Evolutionary conservation across 495 filamentous ascomycete genomes (phyloP), one percentile per base, ranked within the genome.

Genomic region (Trichoderma gamsii): DNA sequence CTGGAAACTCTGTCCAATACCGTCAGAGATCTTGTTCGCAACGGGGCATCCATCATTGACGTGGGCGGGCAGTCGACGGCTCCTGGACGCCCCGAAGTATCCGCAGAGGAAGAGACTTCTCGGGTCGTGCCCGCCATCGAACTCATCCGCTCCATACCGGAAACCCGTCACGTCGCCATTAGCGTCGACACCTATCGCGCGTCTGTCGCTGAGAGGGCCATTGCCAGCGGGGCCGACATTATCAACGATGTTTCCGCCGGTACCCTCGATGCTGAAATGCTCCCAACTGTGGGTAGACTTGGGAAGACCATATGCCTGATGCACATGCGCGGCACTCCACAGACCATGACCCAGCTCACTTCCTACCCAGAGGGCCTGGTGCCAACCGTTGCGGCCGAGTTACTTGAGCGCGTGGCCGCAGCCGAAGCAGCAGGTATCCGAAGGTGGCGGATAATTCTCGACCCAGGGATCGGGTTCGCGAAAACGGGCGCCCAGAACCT

Each of bases 181-280:
- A 92, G 89, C 71, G 82, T 98, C 66, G 95, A 99, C 78, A 99
- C 95, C 1, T 99, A 96, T 81, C 90, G 92, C 68, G 89, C 95
- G 0, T 78, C 79, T 15, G 95, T 99, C 1, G 95, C 94, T n/a
- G 83, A 85, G 63, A 88, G 87, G 32, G 93, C 93, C 21, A 83
- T 94, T 52, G 78, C 84, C 64, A 92, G 91, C 0, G 95, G 95
- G 63, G 94, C 95, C 6, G 88, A 98, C 72, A 91, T 99, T 71
- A 86, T 99, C 77, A 99, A 99, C 80, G 95, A 99, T 77, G 86
- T 99, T 51, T 96, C 92, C 0, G 92, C 89, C 6, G 95, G 95
- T 13, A 74, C 79, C 3, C 80, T 97, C 51, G 95, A 98, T 73
- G 79, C 86, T 0, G 84, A 86, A 0, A 97, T 99, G 92, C 83